Conservation (phyloP, 805 yeast genomes). For the Kodamaea neixiangensis region DNA sequence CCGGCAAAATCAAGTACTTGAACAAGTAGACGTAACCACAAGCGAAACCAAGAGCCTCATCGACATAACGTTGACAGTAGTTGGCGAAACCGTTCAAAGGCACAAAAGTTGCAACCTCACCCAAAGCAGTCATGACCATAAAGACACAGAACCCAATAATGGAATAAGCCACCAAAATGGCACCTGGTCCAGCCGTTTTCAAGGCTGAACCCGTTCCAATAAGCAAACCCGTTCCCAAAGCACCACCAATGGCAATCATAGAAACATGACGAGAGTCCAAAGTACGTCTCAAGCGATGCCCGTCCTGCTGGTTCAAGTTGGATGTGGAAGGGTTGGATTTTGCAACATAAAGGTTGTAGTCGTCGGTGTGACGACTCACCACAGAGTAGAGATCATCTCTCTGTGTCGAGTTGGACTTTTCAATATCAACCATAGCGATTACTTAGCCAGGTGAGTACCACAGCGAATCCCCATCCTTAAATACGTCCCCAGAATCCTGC, state of each 20-base stretch:
- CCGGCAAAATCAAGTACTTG: slow-evolving; percentile 56
- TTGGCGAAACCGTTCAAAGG: slow-evolving; percentile 71
- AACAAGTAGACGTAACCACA: slow-evolving; percentile 65
- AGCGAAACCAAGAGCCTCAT: slow-evolving; percentile 67
- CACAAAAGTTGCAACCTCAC: slow-evolving; percentile 67
- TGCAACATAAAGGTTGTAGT: slow-evolving; percentile 48
- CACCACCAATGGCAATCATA: slow-evolving; percentile 83
- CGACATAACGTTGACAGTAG: slow-evolving; percentile 64
- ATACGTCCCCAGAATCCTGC: slow-evolving; percentile 2
- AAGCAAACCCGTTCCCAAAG: slow-evolving; percentile 77
- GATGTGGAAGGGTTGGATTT: slow-evolving; percentile 42
- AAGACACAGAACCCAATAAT: slow-evolving; percentile 72
- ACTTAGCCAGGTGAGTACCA: not conserved
- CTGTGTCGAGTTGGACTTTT: slow-evolving; percentile 16
- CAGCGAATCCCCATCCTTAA: not conserved
- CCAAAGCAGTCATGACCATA: slow-evolving; percentile 67
- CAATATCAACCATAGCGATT: slow-evolving; percentile 12
- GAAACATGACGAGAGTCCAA: slow-evolving; percentile 61
- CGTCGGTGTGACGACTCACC: slow-evolving; percentile 46
- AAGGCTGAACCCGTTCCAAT: slow-evolving; percentile 77
- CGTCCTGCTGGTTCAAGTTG: slow-evolving; percentile 30
- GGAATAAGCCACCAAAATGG: slow-evolving; percentile 63
- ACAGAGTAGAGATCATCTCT: slow-evolving; percentile 29
- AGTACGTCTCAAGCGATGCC: slow-evolving; percentile 23
- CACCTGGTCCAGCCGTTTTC: slow-evolving; percentile 69